phyloP scores from a whole-genome alignment of 306 rosid species.

The Vigna trinervia region DNA sequence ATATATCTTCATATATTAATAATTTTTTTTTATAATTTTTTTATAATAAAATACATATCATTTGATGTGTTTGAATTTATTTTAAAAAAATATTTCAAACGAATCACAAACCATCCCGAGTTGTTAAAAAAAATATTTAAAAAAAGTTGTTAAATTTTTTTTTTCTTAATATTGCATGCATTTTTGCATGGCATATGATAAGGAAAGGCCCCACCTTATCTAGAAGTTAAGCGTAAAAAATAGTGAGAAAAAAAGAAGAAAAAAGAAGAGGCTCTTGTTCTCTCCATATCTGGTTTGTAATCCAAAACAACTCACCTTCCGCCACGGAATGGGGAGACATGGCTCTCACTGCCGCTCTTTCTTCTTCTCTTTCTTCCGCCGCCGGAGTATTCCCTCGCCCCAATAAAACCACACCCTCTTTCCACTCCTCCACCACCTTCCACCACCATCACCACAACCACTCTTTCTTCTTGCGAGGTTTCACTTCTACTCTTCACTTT shows the following conservation, averaged over 20 bases:
- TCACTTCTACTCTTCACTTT: neutral
- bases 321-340: constrained; percentile 71
- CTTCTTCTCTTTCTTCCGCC: constrained; percentile 48
- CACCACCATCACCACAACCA: constrained; percentile 40
- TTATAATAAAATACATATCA: too few species aligned
- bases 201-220: constrained; percentile 56
- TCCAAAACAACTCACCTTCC: constrained; percentile 40
- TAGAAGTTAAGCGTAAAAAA: neutral
- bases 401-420: constrained; percentile 33
- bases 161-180: too few species aligned
- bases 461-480: constrained; percentile 63
- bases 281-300: constrained; percentile 45
- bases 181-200: neutral
- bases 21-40: too few species aligned
- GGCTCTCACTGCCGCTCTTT: constrained; percentile 67
- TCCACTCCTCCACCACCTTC: neutral
- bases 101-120: too few species aligned
- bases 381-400: constrained; percentile 37
- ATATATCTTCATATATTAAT: too few species aligned
- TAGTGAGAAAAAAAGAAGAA: constrained; percentile 31
- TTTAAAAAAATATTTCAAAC: too few species aligned
- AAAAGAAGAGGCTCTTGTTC: constrained; percentile 50
- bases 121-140: too few species aligned
- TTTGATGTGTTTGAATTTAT: too few species aligned
- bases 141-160: too few species aligned